Evolutionary conservation across 805 yeast species (phyloP), one percentile per base, ranked within the genome.

Genomic region (Teunomyces funiuensis): DNA sequence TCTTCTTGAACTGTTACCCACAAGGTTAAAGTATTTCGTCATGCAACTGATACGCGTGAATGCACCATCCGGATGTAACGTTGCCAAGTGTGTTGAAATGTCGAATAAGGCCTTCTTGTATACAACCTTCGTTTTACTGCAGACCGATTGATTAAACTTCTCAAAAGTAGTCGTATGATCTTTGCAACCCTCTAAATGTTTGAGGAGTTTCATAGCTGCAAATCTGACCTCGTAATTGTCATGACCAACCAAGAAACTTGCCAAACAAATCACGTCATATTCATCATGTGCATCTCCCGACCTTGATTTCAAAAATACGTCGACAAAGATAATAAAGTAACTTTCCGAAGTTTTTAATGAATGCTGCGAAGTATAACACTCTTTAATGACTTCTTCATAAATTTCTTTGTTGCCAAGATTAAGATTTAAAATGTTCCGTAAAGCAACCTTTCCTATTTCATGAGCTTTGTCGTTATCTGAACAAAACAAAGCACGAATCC

Each of bases 71-170:
- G 88, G 68, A 27, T 68, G 57, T 11, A 54, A 29, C 0, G 63
- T 49, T 0, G 96, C 90, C 58, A 88, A 79, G 45, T 82, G 80
- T 6, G 83, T 76, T 0, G 97, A 84, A 16, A 90, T 67, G 41
- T 85, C 88, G 50, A 85, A 83, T 41, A 91, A 76, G 0, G 95
- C 95, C 30, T 91, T 81, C 56, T 89, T 89, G 67, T 85, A 90
- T 4, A 93, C 88, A 5, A 88, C 86, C 51, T 85, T 80, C 5
- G 95, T 84, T 25, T 79, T 74, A 47, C 88, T 85, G 38, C 83
- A 77, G 10, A 88, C 77, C 27, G 87, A 74, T 54, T 87, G 91
- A 26, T 79, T 76, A 55, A 79, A 87, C 16, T 75, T 75, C 6
- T 74, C 74, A 16, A 55, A 41, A 11, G 75, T 71, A 0, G 80